These are phyloP conservation scores for Pichia sp. DNA, from an alignment of 1,139 yeast species.

Conservation along the genomic window DNA sequence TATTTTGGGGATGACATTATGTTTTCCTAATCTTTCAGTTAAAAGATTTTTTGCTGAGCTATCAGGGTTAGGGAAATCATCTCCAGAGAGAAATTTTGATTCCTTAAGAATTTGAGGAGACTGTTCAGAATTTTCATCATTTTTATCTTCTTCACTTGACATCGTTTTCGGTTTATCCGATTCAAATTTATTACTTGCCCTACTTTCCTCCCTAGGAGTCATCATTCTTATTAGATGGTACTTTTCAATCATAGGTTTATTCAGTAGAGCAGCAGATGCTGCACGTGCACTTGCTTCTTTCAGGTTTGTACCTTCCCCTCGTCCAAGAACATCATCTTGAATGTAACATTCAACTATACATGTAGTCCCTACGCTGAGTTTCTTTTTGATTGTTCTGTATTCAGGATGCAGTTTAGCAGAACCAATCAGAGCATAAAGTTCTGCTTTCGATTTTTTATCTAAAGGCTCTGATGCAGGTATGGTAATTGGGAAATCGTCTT, in stretches of 20 bases:
- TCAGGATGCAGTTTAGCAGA: constrained; percentile 60
- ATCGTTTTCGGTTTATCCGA: background rate
- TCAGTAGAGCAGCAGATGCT: constrained; percentile 62
- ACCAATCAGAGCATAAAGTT: constrained; percentile 74
- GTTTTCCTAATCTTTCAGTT: constrained; percentile 30
- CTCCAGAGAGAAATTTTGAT: constrained; percentile 1
- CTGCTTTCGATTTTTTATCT: constrained; percentile 63
- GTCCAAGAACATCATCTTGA: constrained; percentile 45
- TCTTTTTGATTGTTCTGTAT: constrained; percentile 31
- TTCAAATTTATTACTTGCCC: constrained; percentile 11
- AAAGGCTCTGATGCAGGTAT: constrained; percentile 26
- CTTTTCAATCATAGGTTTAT: constrained; percentile 54
- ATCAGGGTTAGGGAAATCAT: constrained; percentile 3
- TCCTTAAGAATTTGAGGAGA: constrained; percentile 1
- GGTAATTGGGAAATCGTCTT: constrained; percentile 7
- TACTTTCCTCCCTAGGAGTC: constrained; percentile 49
- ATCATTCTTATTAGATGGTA: constrained; percentile 53
- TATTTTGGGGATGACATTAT: constrained; percentile 39
- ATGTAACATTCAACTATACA: constrained; percentile 56
- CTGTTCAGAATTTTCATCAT: background rate
- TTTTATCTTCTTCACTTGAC: background rate
- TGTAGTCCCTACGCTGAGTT: constrained; percentile 28
- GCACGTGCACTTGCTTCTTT: constrained; percentile 68
- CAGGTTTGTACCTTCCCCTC: constrained; percentile 51
- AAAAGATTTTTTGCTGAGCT: constrained; percentile 8